These are phyloP conservation scores for Neurospora africana DNA, from an alignment of 495 filamentous ascomycete genomes.

Conservation along the genomic window DNA sequence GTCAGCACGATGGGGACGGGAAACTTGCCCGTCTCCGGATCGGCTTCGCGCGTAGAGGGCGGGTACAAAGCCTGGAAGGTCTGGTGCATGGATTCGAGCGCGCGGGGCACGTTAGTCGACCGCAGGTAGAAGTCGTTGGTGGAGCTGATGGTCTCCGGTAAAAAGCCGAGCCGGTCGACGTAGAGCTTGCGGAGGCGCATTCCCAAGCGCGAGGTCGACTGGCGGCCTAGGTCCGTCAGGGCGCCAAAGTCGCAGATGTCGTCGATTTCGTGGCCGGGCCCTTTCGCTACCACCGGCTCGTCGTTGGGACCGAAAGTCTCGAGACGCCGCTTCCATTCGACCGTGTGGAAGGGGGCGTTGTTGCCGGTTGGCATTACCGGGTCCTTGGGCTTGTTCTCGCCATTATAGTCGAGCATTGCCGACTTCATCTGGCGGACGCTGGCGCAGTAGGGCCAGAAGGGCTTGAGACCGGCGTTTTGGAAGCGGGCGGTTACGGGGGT, in stretches of 20 bases:
- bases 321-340: conserved; percentile 69
- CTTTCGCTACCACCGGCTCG: conserved; percentile 54
- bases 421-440: conserved; percentile 62
- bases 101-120: conserved; percentile 72
- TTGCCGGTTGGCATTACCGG: background rate
- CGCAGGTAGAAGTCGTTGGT: conserved; percentile 72
- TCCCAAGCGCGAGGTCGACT: conserved; percentile 75
- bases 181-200: conserved; percentile 72
- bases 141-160: conserved; percentile 54
- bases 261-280: conserved; percentile 60
- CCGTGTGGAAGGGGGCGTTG: conserved; percentile 41
- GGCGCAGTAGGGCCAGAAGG: conserved; percentile 90
- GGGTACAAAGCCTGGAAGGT: conserved; percentile 87
- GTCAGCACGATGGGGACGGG: conserved; percentile 65
- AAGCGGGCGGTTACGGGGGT: conserved; percentile 81
- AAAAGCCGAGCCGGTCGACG: conserved; percentile 76
- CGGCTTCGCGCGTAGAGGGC: conserved; percentile 43
- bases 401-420: conserved; percentile 45
- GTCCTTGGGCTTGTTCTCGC: background rate
- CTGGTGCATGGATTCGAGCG: conserved; percentile 82
- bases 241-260: conserved; percentile 75
- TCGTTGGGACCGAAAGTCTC: conserved; percentile 72
- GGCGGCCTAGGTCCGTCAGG: conserved; percentile 76
- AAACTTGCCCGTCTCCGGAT: conserved; percentile 32
- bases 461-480: conserved; percentile 70